Evolutionary conservation across 1,284 basidiomycete genomes (phyloP).

Genomic region (Sporisorium scitamineum): DNA sequence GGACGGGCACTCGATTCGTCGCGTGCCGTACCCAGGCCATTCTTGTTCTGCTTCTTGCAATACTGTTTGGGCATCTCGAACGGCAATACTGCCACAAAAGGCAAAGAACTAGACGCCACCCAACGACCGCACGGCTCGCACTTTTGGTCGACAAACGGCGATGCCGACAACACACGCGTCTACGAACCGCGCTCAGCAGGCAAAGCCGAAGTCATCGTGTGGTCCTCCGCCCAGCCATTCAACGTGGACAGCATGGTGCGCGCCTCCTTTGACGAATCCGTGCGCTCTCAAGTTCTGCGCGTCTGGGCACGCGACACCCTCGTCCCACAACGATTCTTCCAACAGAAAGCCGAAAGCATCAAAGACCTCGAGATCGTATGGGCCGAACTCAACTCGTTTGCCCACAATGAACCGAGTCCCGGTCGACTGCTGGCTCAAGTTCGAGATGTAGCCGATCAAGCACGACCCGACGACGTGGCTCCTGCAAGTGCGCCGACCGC

Average conservation of each 20-base stretch:
- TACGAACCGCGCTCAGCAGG: conserved; percentile 18
- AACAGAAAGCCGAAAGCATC: conserved; percentile 64
- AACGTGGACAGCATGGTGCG: conserved; percentile 76
- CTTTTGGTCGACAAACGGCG: conserved; percentile 30
- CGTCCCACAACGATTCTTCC: conserved; percentile 62
- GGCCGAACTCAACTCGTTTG: conserved; percentile 71
- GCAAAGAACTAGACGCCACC: neutral
- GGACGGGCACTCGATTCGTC: conserved; percentile 30
- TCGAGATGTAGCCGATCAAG: conserved; percentile 29
- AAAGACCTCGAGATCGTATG: conserved; percentile 84
- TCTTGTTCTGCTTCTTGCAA: conserved; percentile 76
- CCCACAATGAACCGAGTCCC: neutral
- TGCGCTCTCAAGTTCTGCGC: conserved; percentile 73
- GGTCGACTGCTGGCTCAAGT: conserved; percentile 35
- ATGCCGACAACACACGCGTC: neutral
- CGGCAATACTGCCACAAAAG: neutral
- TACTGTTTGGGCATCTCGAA: conserved; percentile 71
- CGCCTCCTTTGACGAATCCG: conserved; percentile 53
- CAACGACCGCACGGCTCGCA: conserved; percentile 50
- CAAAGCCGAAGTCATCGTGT: conserved; percentile 87
- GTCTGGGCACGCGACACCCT: conserved; percentile 85
- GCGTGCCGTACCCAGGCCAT: conserved; percentile 73
- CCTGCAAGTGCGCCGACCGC: conserved; percentile 9
- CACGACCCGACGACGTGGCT: conserved; percentile 19
- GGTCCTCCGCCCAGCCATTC: conserved; percentile 85